phyloP scores from a whole-genome alignment of 345 rosid species.

The Bretschneidera sinensis region DNA sequence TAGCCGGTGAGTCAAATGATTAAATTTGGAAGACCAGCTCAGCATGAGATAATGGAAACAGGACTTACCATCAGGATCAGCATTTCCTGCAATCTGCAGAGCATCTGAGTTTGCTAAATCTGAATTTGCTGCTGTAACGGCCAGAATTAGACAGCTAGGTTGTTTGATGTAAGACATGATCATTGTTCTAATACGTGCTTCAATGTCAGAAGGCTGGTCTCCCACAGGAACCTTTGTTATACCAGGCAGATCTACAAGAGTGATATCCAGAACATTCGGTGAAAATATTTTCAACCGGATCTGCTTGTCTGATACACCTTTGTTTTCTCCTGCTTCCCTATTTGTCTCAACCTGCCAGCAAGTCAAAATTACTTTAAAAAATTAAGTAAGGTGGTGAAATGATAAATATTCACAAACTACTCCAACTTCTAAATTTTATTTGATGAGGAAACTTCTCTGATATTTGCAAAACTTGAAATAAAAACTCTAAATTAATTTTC shows the following conservation, averaged over 20 bases:
- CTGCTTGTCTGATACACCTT: slow-evolving; percentile 89
- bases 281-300: slow-evolving; percentile 85
- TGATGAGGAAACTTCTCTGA: no score
- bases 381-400: not conserved
- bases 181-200: slow-evolving; percentile 94
- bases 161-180: slow-evolving; percentile 89
- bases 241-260: slow-evolving; percentile 96
- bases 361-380: not conserved
- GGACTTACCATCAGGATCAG: slow-evolving; percentile 83
- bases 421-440: no score
- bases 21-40: not conserved
- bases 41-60: not conserved
- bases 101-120: slow-evolving; percentile 98
- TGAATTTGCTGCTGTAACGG: slow-evolving; percentile 89
- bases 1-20: slow-evolving; percentile 3
- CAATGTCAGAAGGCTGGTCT: slow-evolving; percentile 92
- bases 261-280: slow-evolving; percentile 89
- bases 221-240: slow-evolving; percentile 96
- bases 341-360: slow-evolving; percentile 71
- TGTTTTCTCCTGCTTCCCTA: slow-evolving; percentile 81
- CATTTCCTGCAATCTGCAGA: slow-evolving; percentile 85
- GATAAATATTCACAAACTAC: not conserved
- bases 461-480: no score
- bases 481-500: no score
- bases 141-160: slow-evolving; percentile 77